Conservation (phyloP, 1,139 yeast genomes). For the Scheffersomyces quercinus region DNA sequence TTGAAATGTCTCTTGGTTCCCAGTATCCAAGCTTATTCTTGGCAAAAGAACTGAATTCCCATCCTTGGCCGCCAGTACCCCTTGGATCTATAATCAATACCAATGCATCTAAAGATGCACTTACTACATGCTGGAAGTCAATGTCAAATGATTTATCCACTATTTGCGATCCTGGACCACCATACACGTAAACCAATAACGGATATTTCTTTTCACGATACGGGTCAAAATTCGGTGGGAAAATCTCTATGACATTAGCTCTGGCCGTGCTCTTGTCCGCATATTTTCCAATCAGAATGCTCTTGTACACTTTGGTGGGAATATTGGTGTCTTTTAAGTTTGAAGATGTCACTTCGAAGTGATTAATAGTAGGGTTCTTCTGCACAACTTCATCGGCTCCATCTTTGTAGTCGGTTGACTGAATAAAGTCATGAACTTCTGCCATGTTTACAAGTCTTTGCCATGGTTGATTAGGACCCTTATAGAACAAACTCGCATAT, state of each 20-base stretch:
- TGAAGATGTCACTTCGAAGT: conserved; percentile 24
- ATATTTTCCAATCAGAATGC: conserved; percentile 45
- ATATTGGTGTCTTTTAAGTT: conserved; percentile 38
- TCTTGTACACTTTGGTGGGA: conserved; percentile 57
- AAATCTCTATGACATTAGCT: conserved; percentile 72
- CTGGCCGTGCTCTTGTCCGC: conserved; percentile 39
- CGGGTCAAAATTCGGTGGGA: conserved; percentile 69
- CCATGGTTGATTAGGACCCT: conserved; percentile 70
- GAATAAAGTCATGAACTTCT: conserved; percentile 26
- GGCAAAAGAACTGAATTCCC: conserved; percentile 71
- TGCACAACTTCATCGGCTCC: conserved; percentile 21
- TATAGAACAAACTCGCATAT: conserved; percentile 52
- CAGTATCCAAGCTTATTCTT: conserved; percentile 72
- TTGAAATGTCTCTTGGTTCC: conserved; percentile 83
- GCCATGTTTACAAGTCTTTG: conserved; percentile 54
- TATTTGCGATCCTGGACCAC: conserved; percentile 91
- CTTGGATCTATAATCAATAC: conserved; percentile 89
- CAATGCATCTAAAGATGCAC: conserved; percentile 69
- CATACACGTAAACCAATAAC: conserved; percentile 78
- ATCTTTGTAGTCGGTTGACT: conserved; percentile 6
- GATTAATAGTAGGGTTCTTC: conserved; percentile 32
- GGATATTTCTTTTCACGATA: conserved; percentile 58
- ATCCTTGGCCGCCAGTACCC: conserved; percentile 91
- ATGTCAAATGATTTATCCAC: conserved; percentile 55
- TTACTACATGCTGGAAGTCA: conserved; percentile 69